These are phyloP conservation scores for Lentinula novae-zelandiae DNA, from an alignment of 1,284 basidiomycete genomes.

Conservation along the genomic window DNA sequence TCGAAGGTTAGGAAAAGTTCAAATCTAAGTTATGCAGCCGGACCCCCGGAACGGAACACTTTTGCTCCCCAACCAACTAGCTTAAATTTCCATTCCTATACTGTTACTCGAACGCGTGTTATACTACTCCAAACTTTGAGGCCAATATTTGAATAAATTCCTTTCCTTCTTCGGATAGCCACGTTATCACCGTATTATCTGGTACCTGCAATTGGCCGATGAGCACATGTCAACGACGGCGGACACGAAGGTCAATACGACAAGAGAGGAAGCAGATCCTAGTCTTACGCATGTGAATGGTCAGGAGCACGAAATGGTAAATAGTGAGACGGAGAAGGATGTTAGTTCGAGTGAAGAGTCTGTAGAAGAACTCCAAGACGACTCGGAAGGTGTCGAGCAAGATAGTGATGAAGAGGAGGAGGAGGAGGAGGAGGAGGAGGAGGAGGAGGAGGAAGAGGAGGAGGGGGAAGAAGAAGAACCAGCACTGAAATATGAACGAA, in stretches of 20 bases:
- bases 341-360: not conserved
- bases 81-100: too few relatives aligned
- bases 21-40: too few relatives aligned
- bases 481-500: slow-evolving; percentile 85
- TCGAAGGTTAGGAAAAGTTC: too few relatives aligned
- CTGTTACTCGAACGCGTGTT: too few relatives aligned
- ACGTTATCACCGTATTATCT: not conserved
- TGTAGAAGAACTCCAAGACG: slow-evolving; percentile 16
- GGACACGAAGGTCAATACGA: not conserved
- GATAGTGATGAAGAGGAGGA: slow-evolving; percentile 32
- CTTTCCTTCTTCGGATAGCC: not conserved
- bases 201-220: not conserved
- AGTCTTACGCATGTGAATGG: not conserved
- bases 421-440: slow-evolving; percentile 35
- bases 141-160: too few relatives aligned
- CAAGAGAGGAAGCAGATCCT: not conserved
- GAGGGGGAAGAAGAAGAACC: slow-evolving; percentile 79
- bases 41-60: not conserved
- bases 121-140: too few relatives aligned
- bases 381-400: slow-evolving; percentile 23
- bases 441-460: slow-evolving; percentile 34
- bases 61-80: too few relatives aligned
- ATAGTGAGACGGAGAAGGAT: not conserved
- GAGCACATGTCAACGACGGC: not conserved
- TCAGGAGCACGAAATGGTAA: not conserved